These are phyloP conservation scores for Linum lewisii DNA, from an alignment of 345 rosid genomes.

Conservation along the genomic window DNA sequence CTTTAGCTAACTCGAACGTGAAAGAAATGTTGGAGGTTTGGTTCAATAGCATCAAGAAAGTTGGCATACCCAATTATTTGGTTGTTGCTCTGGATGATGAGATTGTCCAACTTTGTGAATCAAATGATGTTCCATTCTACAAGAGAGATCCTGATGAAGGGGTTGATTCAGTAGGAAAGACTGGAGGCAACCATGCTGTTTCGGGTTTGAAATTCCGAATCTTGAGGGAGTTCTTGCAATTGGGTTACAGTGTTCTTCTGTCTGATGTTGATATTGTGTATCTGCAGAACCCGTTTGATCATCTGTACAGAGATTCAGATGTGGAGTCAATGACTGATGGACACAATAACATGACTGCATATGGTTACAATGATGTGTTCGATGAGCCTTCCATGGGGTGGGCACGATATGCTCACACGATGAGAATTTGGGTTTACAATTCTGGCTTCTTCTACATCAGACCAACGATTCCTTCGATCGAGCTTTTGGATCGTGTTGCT, in stretches of 20 bases:
- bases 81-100: constrained; percentile 28
- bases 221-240: constrained; percentile 25
- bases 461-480: constrained; percentile 23
- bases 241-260: constrained; percentile 26
- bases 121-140: constrained; percentile 21
- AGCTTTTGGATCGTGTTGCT: constrained; percentile 26
- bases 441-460: constrained; percentile 25
- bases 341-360: constrained; percentile 20
- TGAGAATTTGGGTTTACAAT: constrained; percentile 27
- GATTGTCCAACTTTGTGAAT: constrained; percentile 17
- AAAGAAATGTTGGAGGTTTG: constrained; percentile 24
- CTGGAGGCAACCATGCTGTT: constrained; percentile 24
- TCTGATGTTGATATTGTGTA: constrained; percentile 25
- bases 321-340: constrained; percentile 28
- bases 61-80: constrained; percentile 19
- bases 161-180: constrained; percentile 20
- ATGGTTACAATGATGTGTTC: constrained; percentile 21
- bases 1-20: constrained; percentile 24
- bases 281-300: constrained; percentile 20
- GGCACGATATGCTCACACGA: constrained; percentile 27
- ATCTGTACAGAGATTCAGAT: constrained; percentile 25
- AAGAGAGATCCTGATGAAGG: constrained; percentile 19
- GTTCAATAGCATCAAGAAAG: constrained; percentile 22
- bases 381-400: constrained; percentile 27
- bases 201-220: constrained; percentile 22